These are phyloP conservation scores for Aureococcus anophagefferens DNA, from an alignment of 108 stramenopile species.

Conservation along the genomic window DNA sequence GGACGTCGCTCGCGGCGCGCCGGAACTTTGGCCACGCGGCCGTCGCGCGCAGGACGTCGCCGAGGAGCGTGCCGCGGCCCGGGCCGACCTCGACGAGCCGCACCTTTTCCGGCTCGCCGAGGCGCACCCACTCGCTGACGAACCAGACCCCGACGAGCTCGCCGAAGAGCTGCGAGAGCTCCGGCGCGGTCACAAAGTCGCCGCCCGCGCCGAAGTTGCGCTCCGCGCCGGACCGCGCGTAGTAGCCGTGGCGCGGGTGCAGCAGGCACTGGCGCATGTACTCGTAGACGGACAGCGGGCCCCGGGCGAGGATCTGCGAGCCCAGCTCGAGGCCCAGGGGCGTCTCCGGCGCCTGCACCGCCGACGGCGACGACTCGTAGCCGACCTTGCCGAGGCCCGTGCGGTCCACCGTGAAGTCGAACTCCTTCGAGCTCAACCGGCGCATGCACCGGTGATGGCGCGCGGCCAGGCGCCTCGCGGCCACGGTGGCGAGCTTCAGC, in stretches of 20 bases:
- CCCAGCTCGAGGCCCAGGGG: constrained; percentile 7
- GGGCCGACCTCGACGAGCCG: constrained; percentile 88
- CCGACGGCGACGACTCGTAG: background rate
- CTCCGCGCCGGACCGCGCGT: constrained; percentile 27
- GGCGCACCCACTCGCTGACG: constrained; percentile 60
- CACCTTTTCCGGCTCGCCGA: constrained; percentile 47
- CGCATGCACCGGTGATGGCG: no score
- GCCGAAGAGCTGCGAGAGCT: constrained; percentile 91
- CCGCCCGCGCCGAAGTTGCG: constrained; percentile 64
- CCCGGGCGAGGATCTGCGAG: background rate
- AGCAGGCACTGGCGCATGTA: constrained; percentile 20
- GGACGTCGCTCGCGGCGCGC: constrained; percentile 47
- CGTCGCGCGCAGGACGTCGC: constrained; percentile 66
- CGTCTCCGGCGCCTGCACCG: background rate
- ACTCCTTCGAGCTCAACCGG: no score
- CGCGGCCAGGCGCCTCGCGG: no score
- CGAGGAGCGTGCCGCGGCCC: constrained; percentile 89
- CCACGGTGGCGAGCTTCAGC: no score
- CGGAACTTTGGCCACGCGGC: constrained; percentile 44
- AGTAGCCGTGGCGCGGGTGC: constrained; percentile 50
- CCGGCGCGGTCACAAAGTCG: constrained; percentile 95
- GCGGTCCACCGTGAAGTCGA: background rate
- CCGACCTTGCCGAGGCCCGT: background rate
- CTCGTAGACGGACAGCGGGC: constrained; percentile 12
- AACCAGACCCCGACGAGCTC: constrained; percentile 88